phyloP scores from a whole-genome alignment of 495 filamentous ascomycete genomes.

The Extremus antarcticus region DNA sequence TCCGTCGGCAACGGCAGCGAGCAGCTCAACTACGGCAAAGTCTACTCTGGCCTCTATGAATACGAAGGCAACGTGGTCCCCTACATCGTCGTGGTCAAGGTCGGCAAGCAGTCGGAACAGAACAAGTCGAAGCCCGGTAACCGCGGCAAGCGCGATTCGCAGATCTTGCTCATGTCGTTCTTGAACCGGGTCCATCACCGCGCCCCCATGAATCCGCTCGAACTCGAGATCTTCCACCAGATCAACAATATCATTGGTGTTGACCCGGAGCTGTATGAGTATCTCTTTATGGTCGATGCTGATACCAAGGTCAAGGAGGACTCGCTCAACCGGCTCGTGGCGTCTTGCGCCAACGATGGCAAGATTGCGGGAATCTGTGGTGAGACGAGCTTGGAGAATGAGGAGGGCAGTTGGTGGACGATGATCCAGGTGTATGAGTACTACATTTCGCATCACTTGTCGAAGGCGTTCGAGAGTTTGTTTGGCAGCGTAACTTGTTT shows the following conservation, averaged over 20 bases:
- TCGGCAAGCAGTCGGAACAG: conserved; percentile 93
- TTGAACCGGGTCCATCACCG: conserved; percentile 95
- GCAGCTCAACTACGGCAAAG: conserved; percentile 95
- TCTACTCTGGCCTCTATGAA: conserved; percentile 96
- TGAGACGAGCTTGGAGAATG: conserved; percentile 92
- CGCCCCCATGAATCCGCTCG: conserved; percentile 83
- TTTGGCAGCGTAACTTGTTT: conserved; percentile 96
- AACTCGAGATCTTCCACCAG: conserved; percentile 96
- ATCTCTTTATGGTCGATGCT: conserved; percentile 93
- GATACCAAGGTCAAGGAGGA: conserved; percentile 93
- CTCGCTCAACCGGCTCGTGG: conserved; percentile 82
- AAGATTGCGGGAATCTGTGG: conserved; percentile 97
- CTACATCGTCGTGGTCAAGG: conserved; percentile 90
- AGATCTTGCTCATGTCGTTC: conserved; percentile 77
- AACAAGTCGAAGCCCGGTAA: conserved; percentile 88
- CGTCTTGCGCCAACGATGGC: conserved; percentile 83
- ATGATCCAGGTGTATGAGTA: conserved; percentile 99
- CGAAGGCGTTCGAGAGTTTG: conserved; percentile 90
- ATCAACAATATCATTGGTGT: conserved; percentile 99
- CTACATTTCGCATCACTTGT: conserved; percentile 87
- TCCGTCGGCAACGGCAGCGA: conserved; percentile 81
- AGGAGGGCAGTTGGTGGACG: conserved; percentile 91
- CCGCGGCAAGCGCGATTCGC: conserved; percentile 94
- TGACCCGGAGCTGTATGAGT: conserved; percentile 94
- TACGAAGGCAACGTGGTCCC: conserved; percentile 96